These are phyloP conservation scores for Phlebiopsis gigantea DNA, from an alignment of 768 basidiomycete genomes.

Conservation along the genomic window DNA sequence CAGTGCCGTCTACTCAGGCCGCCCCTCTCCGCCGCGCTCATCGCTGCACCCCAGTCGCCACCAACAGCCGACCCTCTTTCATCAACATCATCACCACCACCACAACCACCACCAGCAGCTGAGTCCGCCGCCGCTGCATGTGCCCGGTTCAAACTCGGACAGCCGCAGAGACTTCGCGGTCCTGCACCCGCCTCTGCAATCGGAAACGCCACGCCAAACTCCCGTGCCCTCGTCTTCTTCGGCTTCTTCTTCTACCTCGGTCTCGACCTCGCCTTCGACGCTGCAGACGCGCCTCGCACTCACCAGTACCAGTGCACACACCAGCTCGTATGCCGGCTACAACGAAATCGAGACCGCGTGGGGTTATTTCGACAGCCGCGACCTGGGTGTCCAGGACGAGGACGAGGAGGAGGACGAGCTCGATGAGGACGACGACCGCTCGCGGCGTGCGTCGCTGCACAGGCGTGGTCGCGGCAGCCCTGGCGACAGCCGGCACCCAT, in stretches of 20 bases:
- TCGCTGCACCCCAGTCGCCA: slow-evolving; percentile 11
- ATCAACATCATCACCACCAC: neutral
- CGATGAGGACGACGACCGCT: slow-evolving; percentile 13
- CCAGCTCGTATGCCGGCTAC: slow-evolving; percentile 16
- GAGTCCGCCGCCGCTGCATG: slow-evolving; percentile 6
- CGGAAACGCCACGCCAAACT: slow-evolving; percentile 3
- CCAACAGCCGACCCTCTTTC: neutral
- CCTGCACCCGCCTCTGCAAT: neutral
- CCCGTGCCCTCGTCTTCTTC: slow-evolving; percentile 3
- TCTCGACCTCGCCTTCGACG: slow-evolving; percentile 7
- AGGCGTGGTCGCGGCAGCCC: neutral
- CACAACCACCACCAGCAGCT: neutral
- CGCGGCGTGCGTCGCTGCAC: neutral
- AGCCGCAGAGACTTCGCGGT: neutral
- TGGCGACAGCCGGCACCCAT: slow-evolving; percentile 8
- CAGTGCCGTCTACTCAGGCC: slow-evolving; percentile 7
- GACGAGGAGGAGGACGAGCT: slow-evolving; percentile 19
- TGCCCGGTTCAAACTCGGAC: neutral
- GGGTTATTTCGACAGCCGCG: slow-evolving; percentile 44
- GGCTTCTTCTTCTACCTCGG: slow-evolving; percentile 1
- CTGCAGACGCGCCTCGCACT: neutral
- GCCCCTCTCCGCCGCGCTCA: slow-evolving; percentile 9
- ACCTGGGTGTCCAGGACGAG: slow-evolving; percentile 30
- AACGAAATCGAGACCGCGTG: slow-evolving; percentile 42
- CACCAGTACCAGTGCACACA: neutral